These are phyloP conservation scores for Claviceps purpurea DNA, from an alignment of 2,329 filamentous ascomycete species.

Conservation along the genomic window DNA sequence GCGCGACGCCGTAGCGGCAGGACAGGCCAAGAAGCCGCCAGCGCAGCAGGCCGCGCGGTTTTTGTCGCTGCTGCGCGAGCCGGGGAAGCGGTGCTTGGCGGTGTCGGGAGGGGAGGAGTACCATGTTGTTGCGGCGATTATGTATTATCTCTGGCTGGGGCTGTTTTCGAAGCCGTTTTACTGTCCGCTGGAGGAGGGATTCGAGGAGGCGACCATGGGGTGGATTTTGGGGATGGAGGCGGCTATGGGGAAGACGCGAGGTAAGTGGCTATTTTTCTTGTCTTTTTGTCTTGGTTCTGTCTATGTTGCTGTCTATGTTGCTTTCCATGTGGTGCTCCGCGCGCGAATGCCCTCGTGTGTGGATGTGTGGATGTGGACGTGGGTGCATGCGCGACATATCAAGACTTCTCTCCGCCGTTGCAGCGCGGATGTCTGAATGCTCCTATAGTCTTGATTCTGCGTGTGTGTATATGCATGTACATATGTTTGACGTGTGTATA, in stretches of 20 bases:
- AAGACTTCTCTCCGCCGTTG: too few relatives aligned
- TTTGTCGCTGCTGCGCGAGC: constrained; percentile 21
- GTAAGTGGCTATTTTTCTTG: constrained; percentile 5
- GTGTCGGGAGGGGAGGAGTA: constrained; percentile 21
- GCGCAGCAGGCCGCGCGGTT: constrained; percentile 17
- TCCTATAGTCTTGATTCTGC: background rate
- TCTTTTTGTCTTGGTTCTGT: background rate
- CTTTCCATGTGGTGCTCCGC: background rate
- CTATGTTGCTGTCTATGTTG: too few relatives aligned
- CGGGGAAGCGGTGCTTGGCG: constrained; percentile 19
- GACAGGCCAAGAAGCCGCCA: constrained; percentile 13
- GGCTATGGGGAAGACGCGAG: constrained; percentile 16
- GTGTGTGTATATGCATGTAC: too few relatives aligned
- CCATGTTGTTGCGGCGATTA: constrained; percentile 22
- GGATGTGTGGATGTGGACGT: background rate
- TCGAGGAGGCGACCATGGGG: constrained; percentile 15
- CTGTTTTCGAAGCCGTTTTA: constrained; percentile 24
- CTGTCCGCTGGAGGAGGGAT: constrained; percentile 20
- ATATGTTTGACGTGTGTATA: too few relatives aligned
- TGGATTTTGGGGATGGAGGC: constrained; percentile 22
- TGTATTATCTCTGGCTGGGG: constrained; percentile 24
- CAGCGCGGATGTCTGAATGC: too few relatives aligned
- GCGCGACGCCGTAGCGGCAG: constrained; percentile 19
- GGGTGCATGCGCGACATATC: too few relatives aligned
- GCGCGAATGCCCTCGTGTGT: background rate